Conservation (phyloP, 2,329 filamentous ascomycete genomes). For the Aphanoascus verrucosus region DNA sequence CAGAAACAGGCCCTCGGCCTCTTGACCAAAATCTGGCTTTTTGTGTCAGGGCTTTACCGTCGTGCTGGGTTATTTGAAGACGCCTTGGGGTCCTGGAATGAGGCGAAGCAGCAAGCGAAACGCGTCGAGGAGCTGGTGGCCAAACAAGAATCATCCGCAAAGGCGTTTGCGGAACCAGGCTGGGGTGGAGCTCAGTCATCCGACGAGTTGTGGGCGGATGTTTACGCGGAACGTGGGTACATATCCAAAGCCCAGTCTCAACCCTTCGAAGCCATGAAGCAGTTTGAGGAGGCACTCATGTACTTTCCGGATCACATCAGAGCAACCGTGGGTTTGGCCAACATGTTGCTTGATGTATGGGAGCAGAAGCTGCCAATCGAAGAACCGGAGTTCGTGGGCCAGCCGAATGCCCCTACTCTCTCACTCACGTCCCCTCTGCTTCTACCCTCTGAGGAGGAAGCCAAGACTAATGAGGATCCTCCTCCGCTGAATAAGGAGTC, state of each 20-base stretch:
- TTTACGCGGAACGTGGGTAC: constrained; percentile 65
- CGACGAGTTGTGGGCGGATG: constrained; percentile 74
- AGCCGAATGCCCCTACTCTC: constrained; percentile 21
- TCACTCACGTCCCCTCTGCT: constrained; percentile 19
- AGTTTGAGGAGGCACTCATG: constrained; percentile 73
- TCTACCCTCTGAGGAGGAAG: constrained; percentile 12
- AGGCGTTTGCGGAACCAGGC: constrained; percentile 51
- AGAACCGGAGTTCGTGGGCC: constrained; percentile 24
- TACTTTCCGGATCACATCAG: constrained; percentile 68
- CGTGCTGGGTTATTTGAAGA: constrained; percentile 72
- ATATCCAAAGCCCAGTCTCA: constrained; percentile 52
- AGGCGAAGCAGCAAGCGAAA: constrained; percentile 68
- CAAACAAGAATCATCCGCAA: constrained; percentile 51
- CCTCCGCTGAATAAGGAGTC: constrained; percentile 33
- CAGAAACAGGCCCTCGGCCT: constrained; percentile 47
- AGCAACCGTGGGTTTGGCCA: constrained; percentile 71
- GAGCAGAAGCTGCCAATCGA: constrained; percentile 38
- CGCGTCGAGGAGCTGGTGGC: constrained; percentile 57
- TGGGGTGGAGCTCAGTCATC: constrained; percentile 76
- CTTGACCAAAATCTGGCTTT: constrained; percentile 75
- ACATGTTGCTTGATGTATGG: constrained; percentile 79
- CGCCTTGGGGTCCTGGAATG: constrained; percentile 64
- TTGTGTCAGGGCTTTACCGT: constrained; percentile 79
- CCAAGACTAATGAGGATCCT: neutral
- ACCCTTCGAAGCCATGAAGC: constrained; percentile 58